Evolutionary conservation across 2,329 filamentous ascomycete genomes (phyloP).

Genomic region (Trichoderma guizhouense): DNA sequence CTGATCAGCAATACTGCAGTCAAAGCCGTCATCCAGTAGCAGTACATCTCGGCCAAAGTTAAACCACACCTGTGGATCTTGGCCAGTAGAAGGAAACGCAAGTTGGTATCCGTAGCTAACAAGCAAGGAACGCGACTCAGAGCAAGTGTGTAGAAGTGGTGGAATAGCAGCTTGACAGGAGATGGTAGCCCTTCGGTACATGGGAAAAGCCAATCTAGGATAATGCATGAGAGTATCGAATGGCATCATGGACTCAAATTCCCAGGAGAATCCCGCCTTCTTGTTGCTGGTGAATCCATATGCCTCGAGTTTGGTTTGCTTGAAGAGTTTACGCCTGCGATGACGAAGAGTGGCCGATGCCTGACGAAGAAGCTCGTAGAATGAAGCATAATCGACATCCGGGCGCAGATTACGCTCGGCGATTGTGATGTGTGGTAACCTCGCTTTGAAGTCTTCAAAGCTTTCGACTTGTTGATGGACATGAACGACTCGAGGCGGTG

Average conservation of each 20-base stretch:
- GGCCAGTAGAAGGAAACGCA: not conserved
- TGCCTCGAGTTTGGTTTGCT: not conserved
- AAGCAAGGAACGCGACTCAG: not conserved
- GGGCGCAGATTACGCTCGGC: not conserved
- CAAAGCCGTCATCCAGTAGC: not conserved
- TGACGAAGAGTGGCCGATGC: not conserved
- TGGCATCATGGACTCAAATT: not conserved
- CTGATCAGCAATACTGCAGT: not conserved
- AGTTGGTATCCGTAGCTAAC: not conserved
- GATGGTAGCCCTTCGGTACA: not conserved
- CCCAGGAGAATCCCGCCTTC: not conserved
- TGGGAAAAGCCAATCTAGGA: not conserved
- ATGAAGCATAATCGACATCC: not conserved
- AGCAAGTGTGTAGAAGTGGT: not conserved
- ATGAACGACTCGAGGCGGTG: not conserved
- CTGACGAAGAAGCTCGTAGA: not conserved
- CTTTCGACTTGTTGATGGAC: not conserved
- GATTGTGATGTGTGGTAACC: not conserved
- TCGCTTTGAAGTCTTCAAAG: not conserved
- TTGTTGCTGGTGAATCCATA: not conserved
- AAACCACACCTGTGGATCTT: not conserved
- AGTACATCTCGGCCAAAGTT: not conserved
- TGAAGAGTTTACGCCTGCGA: not conserved
- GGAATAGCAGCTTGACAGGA: not conserved
- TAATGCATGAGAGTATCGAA: not conserved